Conservation (phyloP, 2,329 filamentous ascomycete genomes). For the Phaeosphaeriaceae sp. region DNA sequence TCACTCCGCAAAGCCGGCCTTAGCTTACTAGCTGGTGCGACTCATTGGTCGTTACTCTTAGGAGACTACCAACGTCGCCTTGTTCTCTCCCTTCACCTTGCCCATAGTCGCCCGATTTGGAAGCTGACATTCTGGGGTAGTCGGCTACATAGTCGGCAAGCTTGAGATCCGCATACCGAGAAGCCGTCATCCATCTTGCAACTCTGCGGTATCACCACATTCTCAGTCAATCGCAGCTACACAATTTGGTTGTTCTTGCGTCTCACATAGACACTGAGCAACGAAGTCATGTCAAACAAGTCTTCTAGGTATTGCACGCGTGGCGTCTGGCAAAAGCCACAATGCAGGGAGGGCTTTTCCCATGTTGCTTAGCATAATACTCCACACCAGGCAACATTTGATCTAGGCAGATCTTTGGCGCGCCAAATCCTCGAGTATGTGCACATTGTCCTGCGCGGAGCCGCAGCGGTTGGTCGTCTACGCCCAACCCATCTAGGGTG, state of each 20-base stretch:
- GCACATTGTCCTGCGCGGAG: constrained; percentile 25
- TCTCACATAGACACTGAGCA: neutral
- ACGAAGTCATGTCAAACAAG: neutral
- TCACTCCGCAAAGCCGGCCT: constrained; percentile 33
- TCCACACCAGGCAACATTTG: constrained; percentile 10
- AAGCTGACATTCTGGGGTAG: constrained; percentile 12
- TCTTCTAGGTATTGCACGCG: neutral
- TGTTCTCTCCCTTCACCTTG: constrained; percentile 5
- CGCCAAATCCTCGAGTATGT: constrained; percentile 19
- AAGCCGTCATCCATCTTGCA: neutral
- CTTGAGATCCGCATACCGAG: neutral
- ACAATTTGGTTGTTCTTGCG: neutral
- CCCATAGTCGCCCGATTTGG: constrained; percentile 8
- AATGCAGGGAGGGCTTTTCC: constrained; percentile 20
- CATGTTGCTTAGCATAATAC: constrained; percentile 14
- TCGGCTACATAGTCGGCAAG: constrained; percentile 3
- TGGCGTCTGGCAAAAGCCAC: constrained; percentile 14
- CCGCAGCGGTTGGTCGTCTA: constrained; percentile 31
- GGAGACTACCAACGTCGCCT: constrained; percentile 6
- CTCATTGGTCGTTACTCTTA: constrained; percentile 7
- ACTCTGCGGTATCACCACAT: neutral
- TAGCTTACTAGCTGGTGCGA: constrained; percentile 8
- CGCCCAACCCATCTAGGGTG: constrained; percentile 7
- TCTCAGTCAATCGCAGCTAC: neutral
- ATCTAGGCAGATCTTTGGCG: constrained; percentile 17